Percentiles rank a stretch among this genome's conserved stretches.
phyloP scores from a whole-genome alignment of 176 grass and related monocot genomes.

The Avena eriantha region DNA sequence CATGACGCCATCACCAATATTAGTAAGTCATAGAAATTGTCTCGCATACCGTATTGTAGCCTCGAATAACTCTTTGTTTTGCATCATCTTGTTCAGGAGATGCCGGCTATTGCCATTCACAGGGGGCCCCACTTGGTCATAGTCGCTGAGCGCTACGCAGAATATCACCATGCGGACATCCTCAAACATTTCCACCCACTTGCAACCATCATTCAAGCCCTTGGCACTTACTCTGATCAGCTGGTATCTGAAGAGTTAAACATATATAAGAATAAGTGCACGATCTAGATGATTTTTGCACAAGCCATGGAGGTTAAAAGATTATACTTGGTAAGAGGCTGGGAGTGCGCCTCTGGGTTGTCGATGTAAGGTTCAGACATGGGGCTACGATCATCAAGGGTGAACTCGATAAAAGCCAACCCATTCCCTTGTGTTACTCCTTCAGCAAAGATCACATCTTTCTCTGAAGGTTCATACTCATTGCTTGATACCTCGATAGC shows the following conservation, averaged over 20 bases:
- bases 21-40: not conserved
- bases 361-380: conserved; percentile 93
- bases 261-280: not conserved
- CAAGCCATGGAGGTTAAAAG: conserved; percentile 3
- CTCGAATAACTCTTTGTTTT: conserved; percentile 89
- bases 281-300: not conserved
- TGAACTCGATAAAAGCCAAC: conserved; percentile 83
- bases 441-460: conserved; percentile 89
- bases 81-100: conserved; percentile 90
- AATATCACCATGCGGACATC: conserved; percentile 93
- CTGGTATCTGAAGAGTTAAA: conserved; percentile 65
- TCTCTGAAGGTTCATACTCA: conserved; percentile 97
- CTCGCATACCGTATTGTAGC: conserved; percentile 64
- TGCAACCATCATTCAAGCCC: conserved; percentile 91
- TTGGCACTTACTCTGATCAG: conserved; percentile 90
- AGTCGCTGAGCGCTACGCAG: conserved; percentile 79
- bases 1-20: not conserved
- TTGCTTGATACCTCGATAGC: conserved; percentile 96
- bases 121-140: conserved; percentile 69
- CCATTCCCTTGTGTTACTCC: conserved; percentile 97
- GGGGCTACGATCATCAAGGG: conserved; percentile 90
- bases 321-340: conserved; percentile 80
- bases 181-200: conserved; percentile 99
- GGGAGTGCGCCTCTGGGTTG: conserved; percentile 77
- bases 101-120: conserved; percentile 44